Evolutionary conservation across 306 rosid species (phyloP), one percentile per base, ranked within the genome.

Genomic region (Cucumis cinereus): DNA sequence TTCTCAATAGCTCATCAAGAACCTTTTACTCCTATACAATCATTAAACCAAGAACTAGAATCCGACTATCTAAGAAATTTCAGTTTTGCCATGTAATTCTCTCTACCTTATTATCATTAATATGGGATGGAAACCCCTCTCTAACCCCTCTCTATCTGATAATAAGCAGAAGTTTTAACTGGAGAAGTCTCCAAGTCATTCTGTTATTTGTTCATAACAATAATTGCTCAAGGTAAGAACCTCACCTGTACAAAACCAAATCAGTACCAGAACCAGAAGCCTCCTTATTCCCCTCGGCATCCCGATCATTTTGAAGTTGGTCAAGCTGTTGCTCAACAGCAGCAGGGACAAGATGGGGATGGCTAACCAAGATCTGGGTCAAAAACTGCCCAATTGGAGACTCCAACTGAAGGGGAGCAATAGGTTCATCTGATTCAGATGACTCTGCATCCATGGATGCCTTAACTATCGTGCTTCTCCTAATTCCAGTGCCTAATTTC

Each of bases 291-390:
- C 86, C 81, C 69, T 86, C 92, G 20, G 93, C 83, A 52, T 92
- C 96, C 20, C 96, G 99, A 33, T 92, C 98, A 26, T 85, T 87
- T 81, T 89, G 98, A 53, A 95, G 99, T 82, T 84, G 97, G 57
- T 86, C 86, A 67, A 95, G 99, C 86, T 92, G 99, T 80, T 92
- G 88, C 75, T 95, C 99, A 24, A 90, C 91, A 6, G 98, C 98
- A 74, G 97, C 97, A 71, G 98, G 99, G 47, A 95, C 84, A 30
- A 95, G 99, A 78, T 95, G 99, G 0, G 98, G 99, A 84, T 95
- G 99, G 81, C 89, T 83, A 26, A 77, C 64, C 85, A 95, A 79
- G 58, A 92, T 92, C 84, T 92, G 88, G 77, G 97, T 85, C 73
- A 95, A 85, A 77, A 95, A 90, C 89, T 85, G 98, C 7, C 99